Base-by-base conservation (phyloP, 2,329 filamentous ascomycete species). In the Cordyceps militaris region DNA sequence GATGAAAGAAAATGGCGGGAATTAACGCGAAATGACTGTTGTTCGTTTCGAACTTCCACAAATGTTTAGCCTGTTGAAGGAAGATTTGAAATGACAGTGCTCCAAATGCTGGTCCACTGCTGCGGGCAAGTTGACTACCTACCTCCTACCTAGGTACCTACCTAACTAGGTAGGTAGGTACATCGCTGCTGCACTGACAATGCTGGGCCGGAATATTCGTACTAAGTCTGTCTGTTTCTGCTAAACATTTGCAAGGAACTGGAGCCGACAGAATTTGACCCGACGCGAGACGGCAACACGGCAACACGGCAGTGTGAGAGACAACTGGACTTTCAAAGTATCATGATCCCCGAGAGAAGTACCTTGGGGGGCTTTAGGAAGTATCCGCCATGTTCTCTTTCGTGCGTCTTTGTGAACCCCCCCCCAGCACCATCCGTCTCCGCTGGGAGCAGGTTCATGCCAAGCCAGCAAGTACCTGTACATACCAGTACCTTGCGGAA, bases 341-440 rank as follows among this genome's bases (percentile, higher is more conserved):
- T 16, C n/a, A 47, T 30, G 43, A 30, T 38, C 32, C 21, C 1
- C 16, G n/a, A 40, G 4, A 14, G 9, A 52, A 36, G 51, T 56
- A 48, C 28, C 28, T 43, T 9, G 23, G n/a, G 34, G 28, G 30
- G 59, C 23, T 3, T 11, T 9, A 32, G 4, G n/a, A 38, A 36
- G 59, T 59, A 59, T 46, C 59, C 42, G 26, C 34, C 23, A 51
- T 26, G 52, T 50, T 23, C 26, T n/a, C n/a, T 47, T 52, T 34
- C 38, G 47, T 21, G 14, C 16, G 30, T 19, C 19, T 28, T 44
- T 16, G 10, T 10, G 43, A 42, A 47, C 52, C 1, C 52, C 42
- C 30, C n/a, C n/a, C n/a, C n/a, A n/a, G n/a, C n/a, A n/a, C n/a
- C n/a, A n/a, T n/a, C n/a, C n/a, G n/a, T n/a, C n/a, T n/a, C n/a